Evolutionary conservation across 2,329 filamentous ascomycete genomes (phyloP).

Genomic region (Reticulascus tulasneorum): DNA sequence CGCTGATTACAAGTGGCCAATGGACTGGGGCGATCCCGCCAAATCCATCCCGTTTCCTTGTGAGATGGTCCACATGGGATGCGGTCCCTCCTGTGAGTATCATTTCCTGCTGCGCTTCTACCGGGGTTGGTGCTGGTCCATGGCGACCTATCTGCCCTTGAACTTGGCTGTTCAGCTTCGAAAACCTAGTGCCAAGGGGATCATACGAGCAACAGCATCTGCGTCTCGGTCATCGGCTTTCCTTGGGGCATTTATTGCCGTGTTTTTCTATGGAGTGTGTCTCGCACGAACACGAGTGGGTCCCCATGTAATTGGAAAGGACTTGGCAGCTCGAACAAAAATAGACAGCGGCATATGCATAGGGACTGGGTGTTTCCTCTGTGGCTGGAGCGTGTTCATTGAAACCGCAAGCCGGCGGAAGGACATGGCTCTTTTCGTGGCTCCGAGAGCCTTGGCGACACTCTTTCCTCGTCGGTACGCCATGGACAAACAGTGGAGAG

Average conservation of each 20-base stretch:
- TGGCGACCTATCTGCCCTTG: slow-evolving; percentile 73
- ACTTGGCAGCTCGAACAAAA: slow-evolving; percentile 40
- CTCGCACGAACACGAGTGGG: slow-evolving; percentile 70
- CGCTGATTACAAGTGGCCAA: slow-evolving; percentile 63
- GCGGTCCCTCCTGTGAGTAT: slow-evolving; percentile 67
- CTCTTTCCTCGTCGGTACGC: slow-evolving; percentile 68
- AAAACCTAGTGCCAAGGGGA: slow-evolving; percentile 35
- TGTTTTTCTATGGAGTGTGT: slow-evolving; percentile 86
- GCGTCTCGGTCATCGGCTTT: slow-evolving; percentile 72
- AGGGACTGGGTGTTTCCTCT: slow-evolving; percentile 66
- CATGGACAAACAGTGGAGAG: slow-evolving; percentile 59
- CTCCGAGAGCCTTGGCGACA: slow-evolving; percentile 72
- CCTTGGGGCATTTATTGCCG: slow-evolving; percentile 69
- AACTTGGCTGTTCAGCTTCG: slow-evolving; percentile 62
- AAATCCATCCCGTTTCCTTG: slow-evolving; percentile 71
- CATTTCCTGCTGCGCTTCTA: slow-evolving; percentile 67
- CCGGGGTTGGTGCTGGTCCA: slow-evolving; percentile 68
- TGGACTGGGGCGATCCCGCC: slow-evolving; percentile 69
- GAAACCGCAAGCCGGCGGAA: slow-evolving; percentile 63
- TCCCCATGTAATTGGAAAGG: slow-evolving; percentile 59
- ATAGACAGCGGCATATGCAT: slow-evolving; percentile 67
- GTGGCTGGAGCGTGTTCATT: slow-evolving; percentile 77
- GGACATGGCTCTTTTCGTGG: slow-evolving; percentile 77
- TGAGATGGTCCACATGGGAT: slow-evolving; percentile 78
- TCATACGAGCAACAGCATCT: slow-evolving; percentile 49